Conservation (phyloP, 768 basidiomycete species). For the Pleurotus giganteus region DNA sequence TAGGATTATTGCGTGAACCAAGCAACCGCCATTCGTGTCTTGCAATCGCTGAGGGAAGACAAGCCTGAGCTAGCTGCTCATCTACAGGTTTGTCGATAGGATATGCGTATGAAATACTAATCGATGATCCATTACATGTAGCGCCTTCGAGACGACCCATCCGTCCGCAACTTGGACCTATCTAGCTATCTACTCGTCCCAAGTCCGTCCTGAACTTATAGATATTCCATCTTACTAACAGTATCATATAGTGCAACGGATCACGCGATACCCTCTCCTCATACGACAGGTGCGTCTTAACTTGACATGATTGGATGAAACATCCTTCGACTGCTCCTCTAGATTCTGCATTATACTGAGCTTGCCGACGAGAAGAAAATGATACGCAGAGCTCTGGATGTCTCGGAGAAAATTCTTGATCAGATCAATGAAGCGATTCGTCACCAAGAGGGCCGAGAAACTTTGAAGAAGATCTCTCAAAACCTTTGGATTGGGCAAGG, state of each 20-base stretch:
- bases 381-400: conserved; percentile 54
- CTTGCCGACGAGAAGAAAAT: conserved; percentile 55
- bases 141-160: conserved; percentile 75
- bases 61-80: conserved; percentile 64
- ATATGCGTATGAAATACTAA: neutral
- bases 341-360: conserved; percentile 82
- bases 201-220: conserved; percentile 47
- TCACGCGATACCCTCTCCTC: conserved; percentile 90
- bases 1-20: conserved; percentile 94
- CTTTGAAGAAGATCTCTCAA: conserved; percentile 72
- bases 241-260: conserved; percentile 75
- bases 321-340: neutral
- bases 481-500: conserved; percentile 87
- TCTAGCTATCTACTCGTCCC: conserved; percentile 92
- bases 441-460: conserved; percentile 75
- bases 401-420: conserved; percentile 70
- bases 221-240: neutral
- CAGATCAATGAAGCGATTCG: conserved; percentile 89
- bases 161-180: conserved; percentile 78
- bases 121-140: conserved; percentile 23
- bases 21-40: conserved; percentile 66
- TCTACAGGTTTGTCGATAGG: conserved; percentile 51
- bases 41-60: conserved; percentile 69
- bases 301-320: neutral
- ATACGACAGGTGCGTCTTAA: conserved; percentile 64